Evolutionary conservation across 2,329 filamentous ascomycete species (phyloP).

Genomic region (Pseudogymnoascus sp.): DNA sequence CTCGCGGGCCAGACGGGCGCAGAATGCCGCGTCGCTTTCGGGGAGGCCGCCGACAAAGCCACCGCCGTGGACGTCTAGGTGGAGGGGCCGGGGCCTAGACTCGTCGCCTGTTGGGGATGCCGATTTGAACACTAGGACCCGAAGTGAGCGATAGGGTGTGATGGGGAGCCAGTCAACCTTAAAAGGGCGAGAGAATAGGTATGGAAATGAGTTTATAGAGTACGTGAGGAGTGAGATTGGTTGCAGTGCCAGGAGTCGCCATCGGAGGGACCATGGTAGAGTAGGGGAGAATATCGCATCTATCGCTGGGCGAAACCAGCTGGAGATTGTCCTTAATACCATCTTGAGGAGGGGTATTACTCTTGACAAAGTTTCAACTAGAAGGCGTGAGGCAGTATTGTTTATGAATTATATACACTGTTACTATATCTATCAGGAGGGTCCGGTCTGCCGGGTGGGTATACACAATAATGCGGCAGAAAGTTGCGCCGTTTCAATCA

Average conservation of each 20-base stretch:
- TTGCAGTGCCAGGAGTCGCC: conserved; percentile 36
- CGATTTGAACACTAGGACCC: conserved; percentile 30
- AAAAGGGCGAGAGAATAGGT: conserved; percentile 31
- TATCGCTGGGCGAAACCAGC: conserved; percentile 21
- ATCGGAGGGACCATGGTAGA: conserved; percentile 33
- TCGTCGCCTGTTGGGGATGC: conserved; percentile 14
- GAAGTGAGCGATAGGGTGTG: conserved; percentile 19
- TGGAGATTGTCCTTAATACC: not conserved
- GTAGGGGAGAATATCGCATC: conserved; percentile 30
- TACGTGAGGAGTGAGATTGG: conserved; percentile 33
- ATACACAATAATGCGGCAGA: not conserved
- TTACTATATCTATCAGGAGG: too few relatives aligned
- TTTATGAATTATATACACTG: not conserved
- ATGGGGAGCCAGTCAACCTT: conserved; percentile 29
- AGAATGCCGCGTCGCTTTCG: conserved; percentile 31
- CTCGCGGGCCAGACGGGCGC: conserved; percentile 27
- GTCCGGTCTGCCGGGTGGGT: not conserved
- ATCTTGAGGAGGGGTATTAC: not conserved
- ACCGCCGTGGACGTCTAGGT: conserved; percentile 37
- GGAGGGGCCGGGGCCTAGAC: conserved; percentile 30
- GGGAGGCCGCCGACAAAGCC: conserved; percentile 36
- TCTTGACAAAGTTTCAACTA: not conserved
- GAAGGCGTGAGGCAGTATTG: not conserved
- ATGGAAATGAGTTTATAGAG: conserved; percentile 29
- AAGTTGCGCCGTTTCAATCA: not conserved